Evolutionary conservation across 208 protist species (phyloP), one percentile per base, ranked within the genome.

Genomic region (Strigomonas culicis): DNA sequence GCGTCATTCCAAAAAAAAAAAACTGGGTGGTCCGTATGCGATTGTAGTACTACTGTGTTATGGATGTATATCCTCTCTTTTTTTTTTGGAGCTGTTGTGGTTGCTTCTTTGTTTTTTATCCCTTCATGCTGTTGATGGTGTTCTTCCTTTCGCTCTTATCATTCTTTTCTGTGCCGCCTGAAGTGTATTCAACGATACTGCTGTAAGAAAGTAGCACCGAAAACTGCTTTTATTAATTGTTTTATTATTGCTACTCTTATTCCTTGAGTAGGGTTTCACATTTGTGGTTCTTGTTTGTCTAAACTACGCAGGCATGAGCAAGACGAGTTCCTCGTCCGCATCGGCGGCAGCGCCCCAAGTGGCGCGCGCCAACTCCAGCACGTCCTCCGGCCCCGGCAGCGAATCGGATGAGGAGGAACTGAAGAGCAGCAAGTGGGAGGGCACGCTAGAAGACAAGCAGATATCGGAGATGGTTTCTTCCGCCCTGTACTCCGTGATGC

Each of bases 81-180:
- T 59, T 6, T 30, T 24, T 13, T 11, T 61, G 22, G 55, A 30
- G 41, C 34, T 61, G 36, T 52, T 47, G 1, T 34, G 53, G 0
- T 53, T 68, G 15, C 63, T 68, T 47, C 41, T 47, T 47, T 47
- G 13, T 47, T 47, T 47, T 47, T 47, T 47, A 21, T n/a, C n/a
- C n/a, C n/a, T n/a, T n/a, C n/a, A n/a, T n/a, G n/a, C n/a, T n/a
- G n/a, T n/a, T n/a, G n/a, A n/a, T n/a, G n/a, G n/a, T n/a, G n/a
- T n/a, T n/a, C n/a, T n/a, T n/a, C n/a, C n/a, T n/a, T n/a, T n/a
- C n/a, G n/a, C n/a, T 15, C 13, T 65, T 49, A 30, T 65, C 58
- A 0, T 53, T 44, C 27, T 63, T 49, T 13, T 56, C 60, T n/a
- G n/a, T n/a, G n/a, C n/a, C n/a, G n/a, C n/a, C n/a, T n/a, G n/a